Evolutionary conservation across 202 grass and related monocot genomes (phyloP).

Genomic region (Setaria viridis): DNA sequence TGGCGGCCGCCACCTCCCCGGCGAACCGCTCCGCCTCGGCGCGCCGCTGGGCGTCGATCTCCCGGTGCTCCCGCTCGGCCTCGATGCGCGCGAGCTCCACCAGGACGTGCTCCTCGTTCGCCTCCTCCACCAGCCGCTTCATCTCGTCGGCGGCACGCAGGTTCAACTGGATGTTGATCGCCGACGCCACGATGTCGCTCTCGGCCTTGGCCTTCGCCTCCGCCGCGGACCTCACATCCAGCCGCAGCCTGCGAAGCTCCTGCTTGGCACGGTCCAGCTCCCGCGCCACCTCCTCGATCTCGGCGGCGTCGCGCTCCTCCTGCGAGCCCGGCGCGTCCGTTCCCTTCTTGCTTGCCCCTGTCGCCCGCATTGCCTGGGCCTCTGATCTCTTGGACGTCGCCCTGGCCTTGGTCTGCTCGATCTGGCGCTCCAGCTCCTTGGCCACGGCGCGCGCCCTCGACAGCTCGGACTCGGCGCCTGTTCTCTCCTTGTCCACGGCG

Average conservation of each 20-base stretch:
- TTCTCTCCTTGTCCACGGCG: constrained; percentile 57
- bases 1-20: constrained; percentile 56
- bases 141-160: constrained; percentile 64
- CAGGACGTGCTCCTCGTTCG: constrained; percentile 92
- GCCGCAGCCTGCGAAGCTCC: constrained; percentile 66
- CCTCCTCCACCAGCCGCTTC: constrained; percentile 68
- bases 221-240: constrained; percentile 54
- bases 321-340: neutral
- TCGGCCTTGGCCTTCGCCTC: constrained; percentile 78
- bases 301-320: constrained; percentile 12
- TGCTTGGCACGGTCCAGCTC: constrained; percentile 66
- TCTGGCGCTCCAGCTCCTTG: constrained; percentile 54
- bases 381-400: constrained; percentile 45
- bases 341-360: neutral
- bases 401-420: constrained; percentile 61
- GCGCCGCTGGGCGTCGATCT: constrained; percentile 61
- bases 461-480: constrained; percentile 62
- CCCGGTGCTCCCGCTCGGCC: constrained; percentile 80
- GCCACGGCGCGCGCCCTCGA: constrained; percentile 50
- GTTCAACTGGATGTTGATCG: constrained; percentile 53
- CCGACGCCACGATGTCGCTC: constrained; percentile 73
- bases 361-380: constrained; percentile 14
- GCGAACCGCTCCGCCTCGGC: constrained; percentile 57
- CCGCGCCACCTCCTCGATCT: constrained; percentile 45
- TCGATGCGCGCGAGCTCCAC: constrained; percentile 98